Evolutionary conservation across 2,329 filamentous ascomycete species (phyloP), one percentile per base, ranked within the genome.

Genomic region (Trichoderma simmonsii): DNA sequence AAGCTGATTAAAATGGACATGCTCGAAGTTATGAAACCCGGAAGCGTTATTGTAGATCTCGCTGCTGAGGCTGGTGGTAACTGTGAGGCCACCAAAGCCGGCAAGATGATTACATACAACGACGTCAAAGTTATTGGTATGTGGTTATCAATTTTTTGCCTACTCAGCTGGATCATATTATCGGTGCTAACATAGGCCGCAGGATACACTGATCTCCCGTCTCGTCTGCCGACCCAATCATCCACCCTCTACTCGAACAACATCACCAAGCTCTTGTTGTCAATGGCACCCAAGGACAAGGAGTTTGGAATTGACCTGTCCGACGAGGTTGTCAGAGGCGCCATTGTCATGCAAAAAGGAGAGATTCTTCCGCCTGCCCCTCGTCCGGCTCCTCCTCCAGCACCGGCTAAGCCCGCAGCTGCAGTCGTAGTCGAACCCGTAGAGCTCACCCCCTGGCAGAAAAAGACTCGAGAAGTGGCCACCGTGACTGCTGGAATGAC

Each of bases 201-300:
- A 90, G 88, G 92, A 39, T 97, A 97, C 80, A 97, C 94, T 57
- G 94, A 97, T 81, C 86, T 97, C 32, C 94, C 94, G 0, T 97
- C 94, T 36, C 89, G 94, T 60, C 86, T 97, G 2, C 93, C 94
- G 0, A 97, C 94, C 0, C 94, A 97, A 80, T 93, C 94, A 0
- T 97, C 94, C 0, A 97, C 93, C 0, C 84, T 97, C 24, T 97
- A 97, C 81, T 96, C 93, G 2, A 97, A 97, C 86, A 97, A 97
- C 79, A 95, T 97, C 77, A 94, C 91, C 75, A 97, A 97, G 79
- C 92, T 95, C 71, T 84, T 97, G 32, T 86, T 97, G 11, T 96
- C 94, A 0, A 93, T 97, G 86, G 82, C 90, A 1, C 93, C 93
- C 1, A 88, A 91, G 72, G 90, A 94, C 3, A 94, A 93, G 74